Conservation (phyloP, 78 protist species). For the Dictyostelium firmibasis region DNA sequence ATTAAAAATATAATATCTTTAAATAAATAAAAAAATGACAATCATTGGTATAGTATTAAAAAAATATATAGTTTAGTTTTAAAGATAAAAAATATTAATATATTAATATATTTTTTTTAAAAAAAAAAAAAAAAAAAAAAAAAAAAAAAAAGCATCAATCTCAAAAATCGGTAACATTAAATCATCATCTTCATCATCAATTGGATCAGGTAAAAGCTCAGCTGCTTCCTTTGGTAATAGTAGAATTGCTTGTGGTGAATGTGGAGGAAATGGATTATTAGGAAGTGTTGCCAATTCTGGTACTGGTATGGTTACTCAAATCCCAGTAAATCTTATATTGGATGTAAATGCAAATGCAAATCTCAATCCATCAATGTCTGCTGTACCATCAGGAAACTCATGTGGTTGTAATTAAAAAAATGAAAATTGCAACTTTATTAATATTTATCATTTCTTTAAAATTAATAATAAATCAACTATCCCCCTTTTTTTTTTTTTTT, state of each 20-base stretch:
- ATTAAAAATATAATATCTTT: background rate
- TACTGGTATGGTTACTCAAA: background rate
- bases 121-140: too few species aligned
- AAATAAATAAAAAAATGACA: background rate
- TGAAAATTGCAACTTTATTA: too few species aligned
- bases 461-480: too few species aligned
- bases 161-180: background rate
- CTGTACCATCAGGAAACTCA: background rate
- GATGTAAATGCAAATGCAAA: background rate
- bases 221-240: background rate
- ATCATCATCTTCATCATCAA: background rate
- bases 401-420: conserved; percentile 1
- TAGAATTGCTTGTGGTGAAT: background rate
- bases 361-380: background rate
- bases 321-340: background rate
- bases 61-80: background rate
- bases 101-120: background rate
- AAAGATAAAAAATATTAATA: background rate
- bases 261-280: background rate
- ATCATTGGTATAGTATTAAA: background rate
- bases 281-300: background rate
- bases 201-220: background rate
- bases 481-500: background rate
- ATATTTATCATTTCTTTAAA: too few species aligned
- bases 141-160: background rate